phyloP scores from a whole-genome alignment of 768 basidiomycete species.

The Boletellus ananas region DNA sequence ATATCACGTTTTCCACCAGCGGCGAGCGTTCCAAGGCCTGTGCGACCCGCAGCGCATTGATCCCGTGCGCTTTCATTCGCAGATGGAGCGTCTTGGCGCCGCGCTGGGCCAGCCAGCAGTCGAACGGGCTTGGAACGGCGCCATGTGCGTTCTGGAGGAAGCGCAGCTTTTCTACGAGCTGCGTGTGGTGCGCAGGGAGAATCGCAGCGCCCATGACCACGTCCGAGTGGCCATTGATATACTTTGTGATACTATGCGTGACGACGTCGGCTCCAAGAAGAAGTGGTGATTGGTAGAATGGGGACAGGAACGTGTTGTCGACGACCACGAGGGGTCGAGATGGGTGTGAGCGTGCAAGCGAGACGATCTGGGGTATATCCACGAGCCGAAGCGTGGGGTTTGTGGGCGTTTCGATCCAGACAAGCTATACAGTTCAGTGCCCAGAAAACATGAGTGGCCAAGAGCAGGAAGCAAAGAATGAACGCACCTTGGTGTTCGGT shows the following conservation, averaged over 20 bases:
- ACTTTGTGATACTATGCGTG: constrained; percentile 82
- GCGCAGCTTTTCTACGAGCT: constrained; percentile 53
- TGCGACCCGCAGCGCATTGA: constrained; percentile 77
- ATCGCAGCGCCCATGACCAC: constrained; percentile 87
- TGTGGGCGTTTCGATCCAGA: constrained; percentile 95
- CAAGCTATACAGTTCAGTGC: constrained; percentile 45
- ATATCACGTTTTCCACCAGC: constrained; percentile 77
- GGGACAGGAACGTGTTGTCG: constrained; percentile 93
- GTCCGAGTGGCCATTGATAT: constrained; percentile 92
- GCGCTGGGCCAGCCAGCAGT: constrained; percentile 87
- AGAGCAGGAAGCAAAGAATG: background rate
- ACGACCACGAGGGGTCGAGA: constrained; percentile 76
- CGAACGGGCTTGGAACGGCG: constrained; percentile 79
- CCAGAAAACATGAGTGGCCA: background rate
- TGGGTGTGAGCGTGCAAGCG: constrained; percentile 60
- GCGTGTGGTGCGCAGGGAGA: constrained; percentile 52
- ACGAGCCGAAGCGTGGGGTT: constrained; percentile 91
- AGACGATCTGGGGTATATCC: constrained; percentile 68
- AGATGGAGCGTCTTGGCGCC: constrained; percentile 90
- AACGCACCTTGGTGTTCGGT: constrained; percentile 74
- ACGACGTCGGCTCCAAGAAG: constrained; percentile 83
- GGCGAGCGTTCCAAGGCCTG: constrained; percentile 49
- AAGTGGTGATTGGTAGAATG: constrained; percentile 87
- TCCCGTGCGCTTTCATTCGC: constrained; percentile 82
- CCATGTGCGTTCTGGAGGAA: constrained; percentile 92